These are phyloP conservation scores for Aspergillus fumigatiaffinis DNA, from an alignment of 2,329 filamentous ascomycete genomes.

Conservation along the genomic window DNA sequence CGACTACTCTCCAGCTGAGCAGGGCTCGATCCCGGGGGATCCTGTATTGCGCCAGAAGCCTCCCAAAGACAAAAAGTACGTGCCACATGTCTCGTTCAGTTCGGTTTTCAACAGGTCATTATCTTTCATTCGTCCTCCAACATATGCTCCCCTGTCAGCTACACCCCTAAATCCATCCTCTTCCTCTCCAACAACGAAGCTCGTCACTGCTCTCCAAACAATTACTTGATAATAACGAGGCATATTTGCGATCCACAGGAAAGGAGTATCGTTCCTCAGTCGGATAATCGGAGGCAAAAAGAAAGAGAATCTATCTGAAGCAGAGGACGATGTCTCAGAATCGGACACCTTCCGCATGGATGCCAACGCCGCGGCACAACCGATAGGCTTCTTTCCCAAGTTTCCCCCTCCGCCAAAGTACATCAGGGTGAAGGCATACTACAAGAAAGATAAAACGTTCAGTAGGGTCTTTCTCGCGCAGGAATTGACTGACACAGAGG, in stretches of 20 bases:
- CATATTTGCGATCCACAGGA: constrained; percentile 50
- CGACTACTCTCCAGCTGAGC: constrained; percentile 25
- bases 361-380: constrained; percentile 72
- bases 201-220: not conserved
- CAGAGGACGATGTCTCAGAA: constrained; percentile 63
- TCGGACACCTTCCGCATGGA: constrained; percentile 68
- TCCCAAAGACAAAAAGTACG: constrained; percentile 64
- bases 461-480: constrained; percentile 88
- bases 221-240: not conserved
- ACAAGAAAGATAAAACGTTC: constrained; percentile 79
- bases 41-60: constrained; percentile 30
- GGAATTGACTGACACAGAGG: constrained; percentile 67
- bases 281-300: constrained; percentile 76
- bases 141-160: not conserved
- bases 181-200: not conserved
- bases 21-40: constrained; percentile 28
- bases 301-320: constrained; percentile 54
- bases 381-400: constrained; percentile 76
- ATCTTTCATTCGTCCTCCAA: not conserved
- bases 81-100: constrained; percentile 13
- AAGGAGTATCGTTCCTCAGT: constrained; percentile 85
- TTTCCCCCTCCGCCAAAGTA: constrained; percentile 88
- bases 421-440: constrained; percentile 75
- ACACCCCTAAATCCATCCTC: not conserved
- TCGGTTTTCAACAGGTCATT: not conserved